Base-by-base conservation (phyloP, 257 asterid genomes). In the Cynanchum wilfordii region DNA sequence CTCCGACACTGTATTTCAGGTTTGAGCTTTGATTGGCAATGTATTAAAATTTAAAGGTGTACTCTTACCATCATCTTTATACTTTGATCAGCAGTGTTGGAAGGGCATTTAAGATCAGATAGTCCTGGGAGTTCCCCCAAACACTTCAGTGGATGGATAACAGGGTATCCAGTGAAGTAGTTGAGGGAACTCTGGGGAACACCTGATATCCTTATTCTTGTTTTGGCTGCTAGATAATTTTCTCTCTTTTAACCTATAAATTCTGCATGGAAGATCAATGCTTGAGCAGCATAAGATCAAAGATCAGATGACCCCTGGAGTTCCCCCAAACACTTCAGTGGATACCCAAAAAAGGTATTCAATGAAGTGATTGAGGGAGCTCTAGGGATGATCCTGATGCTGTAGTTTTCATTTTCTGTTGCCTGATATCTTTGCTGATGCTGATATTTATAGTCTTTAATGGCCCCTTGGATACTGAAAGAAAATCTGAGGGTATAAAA, bases 291-390 rank as follows among this genome's bases (percentile, higher is more conserved):
- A 57, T 57, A 22, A 22, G 24, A 7, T 42, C 12, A 3, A 68
- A 51, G 51, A 70, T 27, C 87, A 79, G 76, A 36, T 52, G 4
- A 33, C 73, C 74, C 68, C 82, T 25, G 66, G 90, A 86, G 90
- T 84, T 84, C 90, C 86, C 87, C 85, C 86, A 76, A 86, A 86
- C 87, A 84, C 86, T 80, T 82, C 78, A 82, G 85, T 72, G 82
- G 30, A 81, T 55, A 44, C 45, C 8, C 30, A 1, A 17, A 64
- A 5, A 15, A 16, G 16, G 64, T n/a, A 68, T 82, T 78, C 85
- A 82, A 60, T 84, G 87, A 82, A 87, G 87, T 80, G 82, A 2
- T 81, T 27, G 75, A 78, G 84, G 87, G 81, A 82, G 78, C 89
- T 85, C 85, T 54, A 60, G 84, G 76, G 79, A 68, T 71, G 79